Base-by-base conservation (phyloP, 768 basidiomycete genomes). In the Fomitopsis pulvina region DNA sequence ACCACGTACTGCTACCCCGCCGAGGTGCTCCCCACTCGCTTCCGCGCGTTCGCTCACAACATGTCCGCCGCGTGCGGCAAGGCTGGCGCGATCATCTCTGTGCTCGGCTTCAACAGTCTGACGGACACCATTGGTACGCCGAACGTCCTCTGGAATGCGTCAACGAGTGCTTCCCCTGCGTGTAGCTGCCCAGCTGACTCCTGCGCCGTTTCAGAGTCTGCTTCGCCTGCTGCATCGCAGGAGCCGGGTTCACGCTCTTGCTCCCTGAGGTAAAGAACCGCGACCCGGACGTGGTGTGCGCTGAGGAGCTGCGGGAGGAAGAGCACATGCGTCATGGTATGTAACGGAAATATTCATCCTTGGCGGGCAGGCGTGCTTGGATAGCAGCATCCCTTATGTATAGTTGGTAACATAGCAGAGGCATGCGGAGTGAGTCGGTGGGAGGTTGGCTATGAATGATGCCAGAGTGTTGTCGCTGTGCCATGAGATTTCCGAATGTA, bases 21-120 rank as follows among this genome's bases (percentile, higher is more conserved):
- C 3, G 86, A 88, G 66, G 81, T 88, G 10, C 88, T 87, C 71
- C 88, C 87, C 0, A 90, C 88, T 1, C 72, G 80, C 30, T 87
- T 80, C 67, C 76, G 81, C 40, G 84, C 82, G 22, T 76, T 76
- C 42, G 87, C 86, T 12, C 87, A 89, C 61, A 87, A 88, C 25
- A 68, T 87, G 11, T 81, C 79, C 1, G 87, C 88, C 2, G 88
- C 86, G 0, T 68, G 68, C 34, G 88, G 88, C 18, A 90, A 91
- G 61, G 71, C 68, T 0, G 88, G 87, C 46, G 88, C 87, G 0
- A 87, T 91, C 71, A 75, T 88, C 55, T 80, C 83, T 10, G 81
- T 83, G 1, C 76, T 88, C 38, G 85, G 72, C 1, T 88, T 89
- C 71, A 87, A 85, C 65, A 68, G 73, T 1, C 71, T 88, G 26